These are phyloP conservation scores for Haplographium delicatum DNA, from an alignment of 495 filamentous ascomycete genomes.

Conservation along the genomic window DNA sequence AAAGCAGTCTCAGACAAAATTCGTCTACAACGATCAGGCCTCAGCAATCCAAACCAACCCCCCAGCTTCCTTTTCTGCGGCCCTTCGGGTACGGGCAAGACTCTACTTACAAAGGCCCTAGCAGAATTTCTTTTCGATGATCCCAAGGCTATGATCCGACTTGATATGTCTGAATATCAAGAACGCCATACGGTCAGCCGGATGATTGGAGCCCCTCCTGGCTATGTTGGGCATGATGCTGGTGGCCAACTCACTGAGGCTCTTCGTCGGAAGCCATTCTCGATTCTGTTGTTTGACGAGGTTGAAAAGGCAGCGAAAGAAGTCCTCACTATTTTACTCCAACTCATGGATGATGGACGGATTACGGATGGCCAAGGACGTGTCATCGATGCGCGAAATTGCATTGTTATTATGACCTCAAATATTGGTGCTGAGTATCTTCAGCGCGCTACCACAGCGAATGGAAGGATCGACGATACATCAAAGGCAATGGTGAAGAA, in stretches of 20 bases:
- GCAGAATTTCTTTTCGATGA: slow-evolving; percentile 99
- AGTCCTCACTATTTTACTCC: slow-evolving; percentile 89
- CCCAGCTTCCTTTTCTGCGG: slow-evolving; percentile 98
- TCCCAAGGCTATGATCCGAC: slow-evolving; percentile 94
- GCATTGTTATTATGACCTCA: slow-evolving; percentile 98
- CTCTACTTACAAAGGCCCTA: slow-evolving; percentile 89
- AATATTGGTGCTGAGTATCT: slow-evolving; percentile 94
- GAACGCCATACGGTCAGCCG: slow-evolving; percentile 93
- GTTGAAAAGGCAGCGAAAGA: slow-evolving; percentile 98
- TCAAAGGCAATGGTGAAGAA: slow-evolving; percentile 85
- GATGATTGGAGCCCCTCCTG: slow-evolving; percentile 96
- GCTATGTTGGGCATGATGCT: slow-evolving; percentile 94
- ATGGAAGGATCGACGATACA: slow-evolving; percentile 82
- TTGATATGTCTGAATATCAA: slow-evolving; percentile 99
- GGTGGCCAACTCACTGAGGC: slow-evolving; percentile 94
- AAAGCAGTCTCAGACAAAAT: slow-evolving; percentile 92
- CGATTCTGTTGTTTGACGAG: slow-evolving; percentile 95
- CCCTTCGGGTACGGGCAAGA: slow-evolving; percentile 97
- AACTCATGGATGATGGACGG: slow-evolving; percentile 98
- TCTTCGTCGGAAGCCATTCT: slow-evolving; percentile 90
- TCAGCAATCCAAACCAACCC: slow-evolving; percentile 90
- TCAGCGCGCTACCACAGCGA: slow-evolving; percentile 64
- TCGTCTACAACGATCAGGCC: slow-evolving; percentile 85
- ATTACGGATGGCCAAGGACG: slow-evolving; percentile 97
- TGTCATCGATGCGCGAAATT: slow-evolving; percentile 91